phyloP scores from a whole-genome alignment of 352 stramenopile species.

The Phytopythium litorale region DNA sequence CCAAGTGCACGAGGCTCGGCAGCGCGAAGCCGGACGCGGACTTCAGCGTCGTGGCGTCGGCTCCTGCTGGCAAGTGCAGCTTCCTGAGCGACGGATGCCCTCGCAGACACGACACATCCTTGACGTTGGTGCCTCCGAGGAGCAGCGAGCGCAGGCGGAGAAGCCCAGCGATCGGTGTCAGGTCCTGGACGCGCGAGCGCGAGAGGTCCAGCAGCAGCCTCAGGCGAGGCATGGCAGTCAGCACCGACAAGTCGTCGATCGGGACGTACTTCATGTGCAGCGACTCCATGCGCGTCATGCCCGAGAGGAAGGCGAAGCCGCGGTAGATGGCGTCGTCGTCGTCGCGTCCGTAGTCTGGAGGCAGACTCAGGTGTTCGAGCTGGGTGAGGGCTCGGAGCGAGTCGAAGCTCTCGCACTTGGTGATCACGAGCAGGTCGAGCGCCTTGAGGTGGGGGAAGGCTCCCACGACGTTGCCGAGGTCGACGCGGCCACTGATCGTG shows the following conservation, averaged over 20 bases:
- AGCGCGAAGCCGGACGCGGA: neutral
- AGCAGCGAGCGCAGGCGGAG: neutral
- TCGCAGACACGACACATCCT: neutral
- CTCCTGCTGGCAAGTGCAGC: neutral
- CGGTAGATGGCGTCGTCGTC: conserved; percentile 2
- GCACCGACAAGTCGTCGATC: neutral
- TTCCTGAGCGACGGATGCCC: neutral
- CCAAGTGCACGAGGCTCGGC: neutral
- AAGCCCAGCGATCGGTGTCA: neutral
- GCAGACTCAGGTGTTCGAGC: neutral
- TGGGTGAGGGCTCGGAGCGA: neutral
- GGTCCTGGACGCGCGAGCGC: neutral
- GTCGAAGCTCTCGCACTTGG: neutral
- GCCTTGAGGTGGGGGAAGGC: neutral
- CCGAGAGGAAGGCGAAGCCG: neutral
- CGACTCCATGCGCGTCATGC: conserved; percentile 2
- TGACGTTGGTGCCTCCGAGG: neutral
- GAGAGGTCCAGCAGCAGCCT: neutral
- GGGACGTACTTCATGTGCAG: conserved; percentile 3
- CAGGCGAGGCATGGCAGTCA: neutral
- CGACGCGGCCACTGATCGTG: neutral
- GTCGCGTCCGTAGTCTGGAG: neutral
- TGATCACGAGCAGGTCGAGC: neutral
- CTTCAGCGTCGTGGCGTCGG: neutral
- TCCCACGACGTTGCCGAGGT: neutral